These are phyloP conservation scores for Friedmanniomyces endolithicus DNA, from an alignment of 495 filamentous ascomycete species.

Conservation along the genomic window DNA sequence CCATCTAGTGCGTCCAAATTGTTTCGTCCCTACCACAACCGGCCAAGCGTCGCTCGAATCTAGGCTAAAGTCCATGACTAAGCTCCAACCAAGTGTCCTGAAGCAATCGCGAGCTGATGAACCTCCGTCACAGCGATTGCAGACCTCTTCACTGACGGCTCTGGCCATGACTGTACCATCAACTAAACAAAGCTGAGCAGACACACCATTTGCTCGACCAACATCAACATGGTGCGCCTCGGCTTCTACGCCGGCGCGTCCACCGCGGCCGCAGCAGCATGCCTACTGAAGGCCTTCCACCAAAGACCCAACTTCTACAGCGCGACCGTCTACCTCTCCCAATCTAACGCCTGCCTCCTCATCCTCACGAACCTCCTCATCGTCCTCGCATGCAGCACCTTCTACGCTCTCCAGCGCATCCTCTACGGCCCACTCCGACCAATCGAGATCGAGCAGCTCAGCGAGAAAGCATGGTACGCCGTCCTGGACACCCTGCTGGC, in stretches of 20 bases:
- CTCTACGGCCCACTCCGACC: constrained; percentile 85
- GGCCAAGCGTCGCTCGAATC: no score
- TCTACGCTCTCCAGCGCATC: constrained; percentile 77
- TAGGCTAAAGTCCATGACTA: no score
- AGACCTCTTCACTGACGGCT: not conserved
- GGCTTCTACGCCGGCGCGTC: constrained; percentile 34
- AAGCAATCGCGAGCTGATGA: not conserved
- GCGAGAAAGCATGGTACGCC: constrained; percentile 95
- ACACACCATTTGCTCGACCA: not conserved
- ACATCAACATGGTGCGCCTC: constrained; percentile 17
- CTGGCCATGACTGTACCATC: not conserved
- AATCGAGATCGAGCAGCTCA: constrained; percentile 90
- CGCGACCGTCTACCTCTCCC: constrained; percentile 86
- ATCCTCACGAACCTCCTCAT: constrained; percentile 85
- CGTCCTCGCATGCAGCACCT: constrained; percentile 50
- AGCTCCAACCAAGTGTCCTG: not conserved
- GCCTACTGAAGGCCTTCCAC: constrained; percentile 80
- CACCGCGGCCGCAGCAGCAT: constrained; percentile 63
- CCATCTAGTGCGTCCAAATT: no score
- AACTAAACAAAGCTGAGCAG: not conserved
- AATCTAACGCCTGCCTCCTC: constrained; percentile 90
- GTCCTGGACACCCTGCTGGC: constrained; percentile 92
- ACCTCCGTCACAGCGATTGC: not conserved
- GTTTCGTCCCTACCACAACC: no score
- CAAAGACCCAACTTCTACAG: constrained; percentile 96